Evolutionary conservation across 2,329 filamentous ascomycete genomes (phyloP).

Genomic region (Trichoderma aggressivum): DNA sequence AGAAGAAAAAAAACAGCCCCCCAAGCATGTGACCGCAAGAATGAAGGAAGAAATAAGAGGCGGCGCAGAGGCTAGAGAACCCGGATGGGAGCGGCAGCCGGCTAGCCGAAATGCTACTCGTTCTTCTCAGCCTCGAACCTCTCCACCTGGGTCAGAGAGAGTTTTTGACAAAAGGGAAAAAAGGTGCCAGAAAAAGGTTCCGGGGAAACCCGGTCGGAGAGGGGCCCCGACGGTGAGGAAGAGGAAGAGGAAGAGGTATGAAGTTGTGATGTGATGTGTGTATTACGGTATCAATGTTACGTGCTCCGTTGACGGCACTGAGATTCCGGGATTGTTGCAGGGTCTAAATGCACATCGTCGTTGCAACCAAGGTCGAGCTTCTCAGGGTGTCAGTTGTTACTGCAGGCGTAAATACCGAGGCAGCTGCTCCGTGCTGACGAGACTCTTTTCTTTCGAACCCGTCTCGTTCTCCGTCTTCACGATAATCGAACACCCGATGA

Average conservation of each 20-base stretch:
- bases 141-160: not conserved
- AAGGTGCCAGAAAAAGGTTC: not conserved
- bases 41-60: not conserved
- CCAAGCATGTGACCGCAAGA: not conserved
- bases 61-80: not conserved
- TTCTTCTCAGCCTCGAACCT: not conserved
- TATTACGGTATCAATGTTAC: not conserved
- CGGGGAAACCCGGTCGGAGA: slow-evolving; percentile 8
- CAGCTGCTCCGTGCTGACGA: not conserved
- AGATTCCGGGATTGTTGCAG: not conserved
- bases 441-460: not conserved
- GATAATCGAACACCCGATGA: not conserved
- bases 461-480: not conserved
- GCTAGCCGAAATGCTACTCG: not conserved
- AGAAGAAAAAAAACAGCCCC: not conserved
- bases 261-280: not conserved
- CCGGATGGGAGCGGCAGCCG: not conserved
- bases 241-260: not conserved
- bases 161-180: too few relatives aligned
- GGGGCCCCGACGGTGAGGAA: not conserved
- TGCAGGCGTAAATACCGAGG: not conserved
- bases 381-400: not conserved
- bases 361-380: not conserved
- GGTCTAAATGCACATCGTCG: not conserved
- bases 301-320: not conserved